These are phyloP conservation scores for Apiospora marii DNA, from an alignment of 2,329 filamentous ascomycete species.

Conservation along the genomic window DNA sequence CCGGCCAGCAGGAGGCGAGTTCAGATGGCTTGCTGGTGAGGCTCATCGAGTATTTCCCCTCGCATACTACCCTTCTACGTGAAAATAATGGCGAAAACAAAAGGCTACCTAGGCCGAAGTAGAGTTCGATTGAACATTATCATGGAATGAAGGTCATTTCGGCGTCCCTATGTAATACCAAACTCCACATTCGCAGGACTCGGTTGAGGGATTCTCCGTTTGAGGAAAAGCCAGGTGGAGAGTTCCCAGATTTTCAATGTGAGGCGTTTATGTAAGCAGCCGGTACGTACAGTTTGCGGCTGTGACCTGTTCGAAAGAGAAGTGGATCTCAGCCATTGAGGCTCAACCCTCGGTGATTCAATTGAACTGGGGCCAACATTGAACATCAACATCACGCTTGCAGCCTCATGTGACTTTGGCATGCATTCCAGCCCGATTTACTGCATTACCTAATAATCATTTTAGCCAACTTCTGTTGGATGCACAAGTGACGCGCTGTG, in stretches of 20 bases:
- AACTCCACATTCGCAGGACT: not conserved
- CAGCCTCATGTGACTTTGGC: constrained; percentile 24
- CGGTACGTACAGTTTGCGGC: not conserved
- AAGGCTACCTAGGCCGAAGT: not conserved
- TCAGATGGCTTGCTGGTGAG: not conserved
- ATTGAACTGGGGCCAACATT: constrained; percentile 8
- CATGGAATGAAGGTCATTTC: not conserved
- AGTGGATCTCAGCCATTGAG: constrained; percentile 21
- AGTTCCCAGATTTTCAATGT: not conserved
- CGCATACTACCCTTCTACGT: not conserved
- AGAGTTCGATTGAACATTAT: not conserved
- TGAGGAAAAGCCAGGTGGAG: not conserved
- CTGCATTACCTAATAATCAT: not conserved
- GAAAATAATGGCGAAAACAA: constrained; percentile 6
- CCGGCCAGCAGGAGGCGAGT: not conserved
- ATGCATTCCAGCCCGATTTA: constrained; percentile 21
- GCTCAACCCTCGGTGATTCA: constrained; percentile 22
- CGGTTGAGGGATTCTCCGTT: not conserved
- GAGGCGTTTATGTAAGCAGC: not conserved
- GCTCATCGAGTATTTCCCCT: no score
- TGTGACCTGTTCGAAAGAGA: not conserved
- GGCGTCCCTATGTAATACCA: not conserved
- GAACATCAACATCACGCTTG: constrained; percentile 22
- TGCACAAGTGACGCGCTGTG: not conserved
- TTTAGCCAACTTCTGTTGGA: not conserved